These are phyloP conservation scores for Clarkia xantiana DNA, from an alignment of 345 rosid genomes.

Conservation along the genomic window DNA sequence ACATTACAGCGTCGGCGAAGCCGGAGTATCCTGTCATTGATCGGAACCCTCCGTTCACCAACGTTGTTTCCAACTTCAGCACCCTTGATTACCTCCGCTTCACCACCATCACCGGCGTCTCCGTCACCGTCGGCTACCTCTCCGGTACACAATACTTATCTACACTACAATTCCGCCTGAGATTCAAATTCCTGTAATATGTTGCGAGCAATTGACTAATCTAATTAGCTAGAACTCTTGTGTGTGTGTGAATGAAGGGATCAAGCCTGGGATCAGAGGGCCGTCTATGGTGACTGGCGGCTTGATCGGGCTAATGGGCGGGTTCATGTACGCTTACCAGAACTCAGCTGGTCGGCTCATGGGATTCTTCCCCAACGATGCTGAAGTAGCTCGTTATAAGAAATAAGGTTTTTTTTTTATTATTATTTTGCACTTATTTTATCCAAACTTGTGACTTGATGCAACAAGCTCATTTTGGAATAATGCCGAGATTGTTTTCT, in stretches of 20 bases:
- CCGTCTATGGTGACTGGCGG: constrained; percentile 99
- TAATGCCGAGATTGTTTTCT: too few species aligned
- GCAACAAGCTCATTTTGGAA: too few species aligned
- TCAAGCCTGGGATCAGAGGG: constrained; percentile 77
- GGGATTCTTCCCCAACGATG: constrained; percentile 89
- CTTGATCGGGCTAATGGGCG: constrained; percentile 89
- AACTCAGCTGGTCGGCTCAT: constrained; percentile 89
- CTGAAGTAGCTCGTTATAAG: constrained; percentile 13
- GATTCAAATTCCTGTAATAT: too few species aligned
- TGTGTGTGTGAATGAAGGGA: constrained; percentile 39
- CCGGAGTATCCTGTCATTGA: constrained; percentile 70
- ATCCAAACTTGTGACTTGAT: too few species aligned
- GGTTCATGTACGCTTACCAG: constrained; percentile 99
- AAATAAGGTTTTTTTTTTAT: constrained; percentile 36
- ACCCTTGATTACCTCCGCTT: constrained; percentile 16
- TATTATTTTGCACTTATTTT: neutral
- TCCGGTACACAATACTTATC: neutral
- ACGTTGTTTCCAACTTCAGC: constrained; percentile 45
- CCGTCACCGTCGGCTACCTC: constrained; percentile 62
- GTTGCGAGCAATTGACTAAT: too few species aligned
- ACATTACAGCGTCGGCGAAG: constrained; percentile 83
- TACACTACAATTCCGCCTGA: neutral
- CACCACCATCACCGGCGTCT: constrained; percentile 23
- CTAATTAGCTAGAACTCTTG: too few species aligned
- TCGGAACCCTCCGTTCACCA: constrained; percentile 40